phyloP scores from a whole-genome alignment of 2,329 filamentous ascomycete genomes.

The Pseudogymnoascus sp. region DNA sequence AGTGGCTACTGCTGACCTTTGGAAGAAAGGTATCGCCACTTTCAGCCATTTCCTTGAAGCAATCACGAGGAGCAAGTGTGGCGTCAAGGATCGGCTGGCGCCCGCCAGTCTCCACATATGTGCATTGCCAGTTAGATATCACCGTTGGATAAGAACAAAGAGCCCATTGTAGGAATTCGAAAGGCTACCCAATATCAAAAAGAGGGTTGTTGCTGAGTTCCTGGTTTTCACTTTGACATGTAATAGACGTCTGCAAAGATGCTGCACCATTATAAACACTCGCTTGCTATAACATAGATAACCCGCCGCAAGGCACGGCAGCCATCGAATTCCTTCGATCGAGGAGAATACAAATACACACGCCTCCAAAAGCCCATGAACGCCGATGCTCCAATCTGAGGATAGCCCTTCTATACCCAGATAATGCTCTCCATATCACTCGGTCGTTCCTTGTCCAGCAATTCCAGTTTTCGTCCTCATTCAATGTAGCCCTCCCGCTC shows the following conservation, averaged over 20 bases:
- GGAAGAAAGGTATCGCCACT: not conserved
- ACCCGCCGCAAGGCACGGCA: slow-evolving; percentile 4
- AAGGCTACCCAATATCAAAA: not conserved
- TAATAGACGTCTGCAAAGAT: not conserved
- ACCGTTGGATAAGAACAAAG: not conserved
- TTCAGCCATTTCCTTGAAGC: slow-evolving; percentile 1
- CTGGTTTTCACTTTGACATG: not conserved
- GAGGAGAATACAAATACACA: slow-evolving; percentile 7
- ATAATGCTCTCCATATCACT: not conserved
- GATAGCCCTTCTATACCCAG: slow-evolving; percentile 4
- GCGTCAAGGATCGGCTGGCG: not conserved
- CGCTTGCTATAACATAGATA: slow-evolving; percentile 2
- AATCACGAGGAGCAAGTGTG: slow-evolving; percentile 1
- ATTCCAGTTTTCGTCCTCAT: not conserved
- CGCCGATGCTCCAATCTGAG: slow-evolving; percentile 1
- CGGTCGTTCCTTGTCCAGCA: slow-evolving; percentile 2
- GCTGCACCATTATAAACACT: not conserved
- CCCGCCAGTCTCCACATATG: not conserved
- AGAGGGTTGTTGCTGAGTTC: not conserved
- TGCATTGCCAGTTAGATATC: not conserved
- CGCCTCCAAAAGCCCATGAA: slow-evolving; percentile 4
- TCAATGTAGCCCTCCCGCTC: not conserved
- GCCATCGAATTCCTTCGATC: slow-evolving; percentile 1
- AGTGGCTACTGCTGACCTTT: not conserved
- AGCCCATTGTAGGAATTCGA: not conserved